These are phyloP conservation scores for Triticum urartu DNA, from an alignment of 176 grass and related monocot genomes.

Conservation along the genomic window DNA sequence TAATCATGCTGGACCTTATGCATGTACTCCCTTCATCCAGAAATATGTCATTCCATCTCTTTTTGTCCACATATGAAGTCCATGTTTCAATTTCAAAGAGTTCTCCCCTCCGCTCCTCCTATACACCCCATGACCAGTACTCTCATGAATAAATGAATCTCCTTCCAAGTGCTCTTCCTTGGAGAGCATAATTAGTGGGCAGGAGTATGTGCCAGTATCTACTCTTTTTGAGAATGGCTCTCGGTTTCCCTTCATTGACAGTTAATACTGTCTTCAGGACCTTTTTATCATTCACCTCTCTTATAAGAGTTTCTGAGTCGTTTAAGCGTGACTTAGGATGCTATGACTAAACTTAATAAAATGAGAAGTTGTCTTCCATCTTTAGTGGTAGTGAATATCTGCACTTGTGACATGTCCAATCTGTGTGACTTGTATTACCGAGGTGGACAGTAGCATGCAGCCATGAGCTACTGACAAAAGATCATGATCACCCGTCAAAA, in stretches of 20 bases:
- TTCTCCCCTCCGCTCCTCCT: too few species aligned
- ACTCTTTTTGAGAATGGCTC: neutral
- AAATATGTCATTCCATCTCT: neutral
- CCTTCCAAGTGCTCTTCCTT: neutral
- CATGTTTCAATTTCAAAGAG: neutral
- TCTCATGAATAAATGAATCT: neutral
- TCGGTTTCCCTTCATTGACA: neutral
- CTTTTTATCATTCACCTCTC: neutral
- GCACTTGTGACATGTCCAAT: neutral
- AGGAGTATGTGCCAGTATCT: neutral
- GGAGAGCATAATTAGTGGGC: neutral
- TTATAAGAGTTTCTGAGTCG: neutral
- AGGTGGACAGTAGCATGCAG: neutral
- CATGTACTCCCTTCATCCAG: neutral
- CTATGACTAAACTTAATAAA: neutral
- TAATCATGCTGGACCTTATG: neutral
- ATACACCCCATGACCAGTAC: neutral
- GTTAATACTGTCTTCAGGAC: conserved; percentile 8
- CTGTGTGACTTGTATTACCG: neutral
- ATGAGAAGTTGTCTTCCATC: neutral
- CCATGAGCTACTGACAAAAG: neutral
- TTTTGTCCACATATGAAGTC: neutral
- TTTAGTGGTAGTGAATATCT: neutral
- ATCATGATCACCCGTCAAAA: neutral
- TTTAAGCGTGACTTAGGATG: neutral